phyloP scores from a whole-genome alignment of 495 filamentous ascomycete genomes.

The Clavariopsis aquatica region DNA sequence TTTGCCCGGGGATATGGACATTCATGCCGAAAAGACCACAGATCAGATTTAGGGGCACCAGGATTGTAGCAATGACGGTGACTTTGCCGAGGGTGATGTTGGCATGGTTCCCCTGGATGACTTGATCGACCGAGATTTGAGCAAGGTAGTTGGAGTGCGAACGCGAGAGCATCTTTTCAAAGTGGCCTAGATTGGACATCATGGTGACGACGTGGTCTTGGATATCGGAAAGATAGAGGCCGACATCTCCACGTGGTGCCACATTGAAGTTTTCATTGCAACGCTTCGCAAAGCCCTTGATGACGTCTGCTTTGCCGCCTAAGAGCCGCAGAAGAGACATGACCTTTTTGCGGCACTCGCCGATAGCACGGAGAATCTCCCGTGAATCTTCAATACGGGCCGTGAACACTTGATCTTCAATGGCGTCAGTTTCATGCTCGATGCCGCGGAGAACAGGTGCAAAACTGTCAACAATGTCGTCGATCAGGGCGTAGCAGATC shows the following conservation, averaged over 20 bases:
- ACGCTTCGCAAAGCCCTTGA: constrained; percentile 94
- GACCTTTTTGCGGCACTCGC: constrained; percentile 87
- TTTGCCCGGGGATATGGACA: constrained; percentile 72
- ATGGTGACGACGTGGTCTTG: constrained; percentile 99
- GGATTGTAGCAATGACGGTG: constrained; percentile 89
- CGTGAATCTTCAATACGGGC: constrained; percentile 86
- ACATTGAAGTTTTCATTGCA: constrained; percentile 97
- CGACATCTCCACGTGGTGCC: constrained; percentile 92
- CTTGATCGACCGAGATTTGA: constrained; percentile 87
- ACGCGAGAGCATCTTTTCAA: constrained; percentile 95
- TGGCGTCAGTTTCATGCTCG: constrained; percentile 83
- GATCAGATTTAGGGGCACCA: constrained; percentile 95
- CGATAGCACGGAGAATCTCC: constrained; percentile 81
- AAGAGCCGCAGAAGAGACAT: constrained; percentile 90
- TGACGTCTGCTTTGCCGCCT: constrained; percentile 95
- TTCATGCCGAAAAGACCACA: constrained; percentile 99
- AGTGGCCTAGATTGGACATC: constrained; percentile 93
- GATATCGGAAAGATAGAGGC: constrained; percentile 92
- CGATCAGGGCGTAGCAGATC: constrained; percentile 99
- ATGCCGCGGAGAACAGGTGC: constrained; percentile 83
- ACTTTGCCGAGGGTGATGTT: constrained; percentile 90
- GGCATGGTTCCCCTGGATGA: constrained; percentile 74
- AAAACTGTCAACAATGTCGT: constrained; percentile 96
- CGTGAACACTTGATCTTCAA: constrained; percentile 93
- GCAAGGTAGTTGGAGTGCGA: constrained; percentile 96